Evolutionary conservation across 106 monocot genomes (phyloP).

Genomic region (Allium sativum): DNA sequence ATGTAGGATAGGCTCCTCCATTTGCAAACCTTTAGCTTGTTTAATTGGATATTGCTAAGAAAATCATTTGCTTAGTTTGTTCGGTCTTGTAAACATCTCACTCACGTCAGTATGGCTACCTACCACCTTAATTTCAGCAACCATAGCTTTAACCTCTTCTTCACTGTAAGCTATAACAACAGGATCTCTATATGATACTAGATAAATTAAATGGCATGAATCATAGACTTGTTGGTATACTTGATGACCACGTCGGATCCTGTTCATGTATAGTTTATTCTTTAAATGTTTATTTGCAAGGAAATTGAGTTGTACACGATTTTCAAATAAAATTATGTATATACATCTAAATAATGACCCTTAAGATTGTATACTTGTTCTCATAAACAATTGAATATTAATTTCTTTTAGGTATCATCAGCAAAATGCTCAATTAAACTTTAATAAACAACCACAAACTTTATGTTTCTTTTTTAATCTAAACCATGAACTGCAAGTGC

Average conservation of each 20-base stretch:
- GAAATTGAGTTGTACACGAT: too few relatives aligned
- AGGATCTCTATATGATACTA: constrained; percentile 70
- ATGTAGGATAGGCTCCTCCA: constrained; percentile 67
- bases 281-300: too few relatives aligned
- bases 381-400: too few relatives aligned
- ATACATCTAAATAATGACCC: too few relatives aligned
- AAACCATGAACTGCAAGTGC: too few relatives aligned
- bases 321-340: too few relatives aligned
- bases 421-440: too few relatives aligned
- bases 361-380: too few relatives aligned
- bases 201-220: constrained; percentile 58
- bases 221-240: constrained; percentile 67
- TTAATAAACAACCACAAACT: too few relatives aligned
- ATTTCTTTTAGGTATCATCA: too few relatives aligned
- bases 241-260: constrained; percentile 81
- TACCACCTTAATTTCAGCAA: constrained; percentile 70
- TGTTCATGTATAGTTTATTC: too few relatives aligned
- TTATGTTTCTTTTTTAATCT: too few relatives aligned
- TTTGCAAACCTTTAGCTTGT: constrained; percentile 68
- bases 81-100: constrained; percentile 65
- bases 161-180: constrained; percentile 84
- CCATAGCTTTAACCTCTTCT: constrained; percentile 85
- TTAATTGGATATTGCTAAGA: constrained; percentile 61
- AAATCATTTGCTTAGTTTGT: constrained; percentile 59
- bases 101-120: constrained; percentile 71